Percentiles rank a stretch among this genome's conserved stretches.
Conservation (phyloP, 768 basidiomycete species). For the Lactifluus hygrophoroides region DNA sequence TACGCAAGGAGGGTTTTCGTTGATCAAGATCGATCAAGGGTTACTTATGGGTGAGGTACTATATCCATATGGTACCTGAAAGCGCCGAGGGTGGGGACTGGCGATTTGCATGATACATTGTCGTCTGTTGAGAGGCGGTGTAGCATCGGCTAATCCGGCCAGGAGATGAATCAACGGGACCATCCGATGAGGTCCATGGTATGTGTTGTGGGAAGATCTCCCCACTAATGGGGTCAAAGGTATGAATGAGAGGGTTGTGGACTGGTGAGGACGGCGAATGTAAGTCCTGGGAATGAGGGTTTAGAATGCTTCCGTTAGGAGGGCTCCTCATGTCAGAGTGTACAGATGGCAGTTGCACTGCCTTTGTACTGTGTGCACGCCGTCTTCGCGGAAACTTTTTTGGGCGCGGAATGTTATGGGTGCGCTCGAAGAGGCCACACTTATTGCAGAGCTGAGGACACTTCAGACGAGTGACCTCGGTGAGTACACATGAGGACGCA, state of each 20-base stretch:
- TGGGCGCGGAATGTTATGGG: constrained; percentile 65
- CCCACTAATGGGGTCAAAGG: constrained; percentile 2
- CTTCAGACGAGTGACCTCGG: not conserved
- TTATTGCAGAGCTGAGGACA: constrained; percentile 37
- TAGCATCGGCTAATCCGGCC: not conserved
- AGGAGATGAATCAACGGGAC: not conserved
- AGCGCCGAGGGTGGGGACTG: constrained; percentile 2
- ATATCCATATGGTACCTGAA: constrained; percentile 2
- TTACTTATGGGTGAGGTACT: not conserved
- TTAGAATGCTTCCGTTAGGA: not conserved
- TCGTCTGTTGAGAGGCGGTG: not conserved
- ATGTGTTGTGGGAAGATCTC: not conserved
- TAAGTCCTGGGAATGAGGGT: not conserved
- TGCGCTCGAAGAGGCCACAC: constrained; percentile 73
- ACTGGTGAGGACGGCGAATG: not conserved
- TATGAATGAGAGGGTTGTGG: not conserved
- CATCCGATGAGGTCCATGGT: not conserved
- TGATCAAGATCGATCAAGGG: not conserved
- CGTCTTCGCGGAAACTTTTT: constrained; percentile 11
- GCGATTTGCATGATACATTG: not conserved
- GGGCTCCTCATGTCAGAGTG: not conserved
- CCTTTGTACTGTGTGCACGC: not conserved
- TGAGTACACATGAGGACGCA: constrained; percentile 15
- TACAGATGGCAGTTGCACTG: not conserved
- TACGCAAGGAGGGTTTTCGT: not conserved